Conservation (phyloP, 495 filamentous ascomycete genomes). For the Choiromyces venosus region DNA sequence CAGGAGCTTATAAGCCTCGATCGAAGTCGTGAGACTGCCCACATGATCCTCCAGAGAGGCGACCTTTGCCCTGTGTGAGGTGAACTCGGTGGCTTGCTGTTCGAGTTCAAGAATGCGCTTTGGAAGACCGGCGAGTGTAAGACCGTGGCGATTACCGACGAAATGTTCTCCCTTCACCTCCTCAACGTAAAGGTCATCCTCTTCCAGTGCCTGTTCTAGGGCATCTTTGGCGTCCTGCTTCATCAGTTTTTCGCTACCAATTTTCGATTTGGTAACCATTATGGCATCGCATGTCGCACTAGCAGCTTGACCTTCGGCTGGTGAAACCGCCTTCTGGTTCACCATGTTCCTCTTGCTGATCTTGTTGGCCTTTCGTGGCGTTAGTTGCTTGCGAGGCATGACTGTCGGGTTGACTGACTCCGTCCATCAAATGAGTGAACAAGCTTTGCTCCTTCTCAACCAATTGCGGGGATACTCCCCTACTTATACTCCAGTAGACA, state of each 20-base stretch:
- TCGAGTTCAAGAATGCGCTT: constrained; percentile 14
- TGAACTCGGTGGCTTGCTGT: no score
- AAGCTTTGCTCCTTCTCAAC: no score
- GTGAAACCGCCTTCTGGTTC: constrained; percentile 11
- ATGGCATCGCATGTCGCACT: constrained; percentile 18
- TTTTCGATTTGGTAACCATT: constrained; percentile 17
- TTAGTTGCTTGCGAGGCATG: no score
- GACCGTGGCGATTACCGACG: constrained; percentile 16
- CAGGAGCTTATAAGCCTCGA: constrained; percentile 6
- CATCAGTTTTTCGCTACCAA: constrained; percentile 8
- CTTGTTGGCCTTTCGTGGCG: no score
- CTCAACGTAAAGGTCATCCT: constrained; percentile 19
- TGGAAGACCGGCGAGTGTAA: constrained; percentile 9
- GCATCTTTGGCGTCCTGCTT: constrained; percentile 15
- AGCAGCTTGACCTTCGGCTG: constrained; percentile 7
- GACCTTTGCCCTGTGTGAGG: constrained; percentile 4
- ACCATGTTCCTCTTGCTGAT: constrained; percentile 9
- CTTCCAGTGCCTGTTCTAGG: no score
- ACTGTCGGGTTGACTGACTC: no score
- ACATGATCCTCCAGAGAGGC: constrained; percentile 20
- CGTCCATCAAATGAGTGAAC: no score
- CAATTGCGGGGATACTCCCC: no score
- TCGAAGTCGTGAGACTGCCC: constrained; percentile 19
- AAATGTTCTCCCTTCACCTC: constrained; percentile 6
- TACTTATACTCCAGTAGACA: no score